Evolutionary conservation across 164 flowering plant species (phyloP).

Genomic region (Paratinospora sagittata): DNA sequence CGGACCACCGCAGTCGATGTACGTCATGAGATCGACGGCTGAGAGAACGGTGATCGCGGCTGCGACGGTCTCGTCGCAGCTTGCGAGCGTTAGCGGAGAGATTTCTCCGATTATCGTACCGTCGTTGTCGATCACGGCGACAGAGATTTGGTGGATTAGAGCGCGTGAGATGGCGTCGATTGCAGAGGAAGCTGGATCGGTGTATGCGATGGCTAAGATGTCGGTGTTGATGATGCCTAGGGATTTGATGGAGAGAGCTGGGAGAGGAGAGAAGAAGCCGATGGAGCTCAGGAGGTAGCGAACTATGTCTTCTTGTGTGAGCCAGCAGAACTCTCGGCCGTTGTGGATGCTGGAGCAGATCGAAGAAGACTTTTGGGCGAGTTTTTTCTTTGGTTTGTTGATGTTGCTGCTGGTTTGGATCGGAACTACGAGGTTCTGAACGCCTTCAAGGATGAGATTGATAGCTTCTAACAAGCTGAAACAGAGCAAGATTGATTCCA

Average conservation of each 20-base stretch:
- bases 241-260: constrained; percentile 45
- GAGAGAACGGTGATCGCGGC: constrained; percentile 73
- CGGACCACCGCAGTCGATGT: constrained; percentile 80
- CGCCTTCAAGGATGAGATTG: constrained; percentile 62
- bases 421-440: constrained; percentile 72
- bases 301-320: constrained; percentile 75
- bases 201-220: constrained; percentile 39
- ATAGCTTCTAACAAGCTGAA: constrained; percentile 74
- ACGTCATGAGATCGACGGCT: constrained; percentile 74
- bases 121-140: constrained; percentile 58
- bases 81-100: constrained; percentile 61
- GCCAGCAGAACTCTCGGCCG: constrained; percentile 74
- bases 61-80: constrained; percentile 65
- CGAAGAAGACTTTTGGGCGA: constrained; percentile 16
- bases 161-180: constrained; percentile 40
- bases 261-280: constrained; percentile 63
- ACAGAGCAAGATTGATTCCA: neutral
- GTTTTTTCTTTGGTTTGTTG: constrained; percentile 27
- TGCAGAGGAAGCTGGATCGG: constrained; percentile 56
- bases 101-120: constrained; percentile 73
- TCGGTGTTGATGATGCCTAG: constrained; percentile 53
- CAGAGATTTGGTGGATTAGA: constrained; percentile 51
- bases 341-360: constrained; percentile 29
- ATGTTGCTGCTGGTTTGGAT: constrained; percentile 17
- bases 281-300: constrained; percentile 69